Evolutionary conservation across 2,329 filamentous ascomycete genomes (phyloP).

Genomic region (Beauveria scarabaeidicola): DNA sequence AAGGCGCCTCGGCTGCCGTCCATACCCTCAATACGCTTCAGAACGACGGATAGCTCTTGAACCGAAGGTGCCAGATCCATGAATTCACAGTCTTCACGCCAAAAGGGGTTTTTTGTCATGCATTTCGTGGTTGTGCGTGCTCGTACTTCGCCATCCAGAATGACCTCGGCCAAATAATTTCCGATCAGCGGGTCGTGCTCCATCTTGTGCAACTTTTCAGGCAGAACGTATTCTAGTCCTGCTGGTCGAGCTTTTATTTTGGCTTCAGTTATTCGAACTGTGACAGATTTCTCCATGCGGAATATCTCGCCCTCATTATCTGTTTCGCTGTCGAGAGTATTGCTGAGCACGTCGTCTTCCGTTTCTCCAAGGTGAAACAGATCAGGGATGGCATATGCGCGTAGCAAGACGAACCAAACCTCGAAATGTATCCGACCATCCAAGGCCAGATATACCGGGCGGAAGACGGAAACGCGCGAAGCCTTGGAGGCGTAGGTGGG

Average conservation of each 20-base stretch:
- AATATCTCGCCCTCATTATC: constrained; percentile 44
- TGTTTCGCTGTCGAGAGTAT: constrained; percentile 29
- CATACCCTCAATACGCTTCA: constrained; percentile 53
- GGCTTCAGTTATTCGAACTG: constrained; percentile 51
- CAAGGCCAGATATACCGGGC: constrained; percentile 82
- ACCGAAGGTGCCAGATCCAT: constrained; percentile 61
- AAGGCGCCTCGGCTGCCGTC: constrained; percentile 22
- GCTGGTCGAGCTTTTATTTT: constrained; percentile 40
- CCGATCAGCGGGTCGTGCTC: constrained; percentile 43
- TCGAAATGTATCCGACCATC: constrained; percentile 89
- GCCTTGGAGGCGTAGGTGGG: constrained; percentile 78
- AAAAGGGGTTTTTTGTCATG: constrained; percentile 67
- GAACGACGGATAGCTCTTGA: constrained; percentile 59
- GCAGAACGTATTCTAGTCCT: constrained; percentile 16
- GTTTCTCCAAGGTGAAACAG: constrained; percentile 60
- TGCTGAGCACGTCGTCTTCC: constrained; percentile 33
- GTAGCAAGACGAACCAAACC: constrained; percentile 89
- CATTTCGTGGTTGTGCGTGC: constrained; percentile 65
- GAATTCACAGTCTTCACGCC: constrained; percentile 76
- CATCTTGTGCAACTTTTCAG: constrained; percentile 15
- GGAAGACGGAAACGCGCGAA: constrained; percentile 64
- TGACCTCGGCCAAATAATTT: constrained; percentile 71
- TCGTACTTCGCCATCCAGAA: constrained; percentile 70
- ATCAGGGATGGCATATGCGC: constrained; percentile 87
- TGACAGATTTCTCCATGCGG: constrained; percentile 53